Percentiles rank a stretch among this genome's conserved stretches.
Conservation (phyloP, 176 grass and related monocot genomes). For the Bromus sterilis region DNA sequence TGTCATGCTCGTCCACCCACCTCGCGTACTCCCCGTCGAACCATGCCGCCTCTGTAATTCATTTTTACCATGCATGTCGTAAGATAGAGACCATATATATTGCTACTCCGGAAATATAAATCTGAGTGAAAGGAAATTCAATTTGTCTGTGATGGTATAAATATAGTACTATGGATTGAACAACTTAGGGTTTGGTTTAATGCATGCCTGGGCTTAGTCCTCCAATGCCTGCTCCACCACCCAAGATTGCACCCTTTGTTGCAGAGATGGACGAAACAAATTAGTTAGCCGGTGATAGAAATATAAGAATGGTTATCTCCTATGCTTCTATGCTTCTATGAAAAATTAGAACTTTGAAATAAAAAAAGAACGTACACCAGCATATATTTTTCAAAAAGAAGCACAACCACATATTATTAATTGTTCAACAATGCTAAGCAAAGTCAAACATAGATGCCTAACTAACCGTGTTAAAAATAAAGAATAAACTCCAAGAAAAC, state of each 20-base stretch:
- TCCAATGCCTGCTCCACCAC: constrained; percentile 20
- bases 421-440: too few species aligned
- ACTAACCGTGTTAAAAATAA: too few species aligned
- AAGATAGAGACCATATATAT: background rate
- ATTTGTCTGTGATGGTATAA: background rate
- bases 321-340: too few species aligned
- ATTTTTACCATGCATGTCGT: background rate
- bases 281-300: background rate
- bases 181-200: background rate
- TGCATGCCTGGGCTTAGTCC: constrained; percentile 45
- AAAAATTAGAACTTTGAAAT: too few species aligned
- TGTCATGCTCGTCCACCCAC: constrained; percentile 43
- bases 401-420: too few species aligned
- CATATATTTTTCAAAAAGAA: too few species aligned
- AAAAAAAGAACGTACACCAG: too few species aligned
- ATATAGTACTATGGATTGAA: background rate
- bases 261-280: background rate
- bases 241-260: constrained; percentile 27
- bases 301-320: background rate
- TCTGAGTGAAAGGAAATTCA: background rate
- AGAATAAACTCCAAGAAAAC: too few species aligned
- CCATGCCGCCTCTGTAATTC: constrained; percentile 37
- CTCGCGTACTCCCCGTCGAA: constrained; percentile 41
- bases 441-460: too few species aligned
- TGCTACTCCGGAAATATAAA: background rate